These are phyloP conservation scores for Fraxinus baroniana DNA, from an alignment of 305 asterid species.

Conservation along the genomic window DNA sequence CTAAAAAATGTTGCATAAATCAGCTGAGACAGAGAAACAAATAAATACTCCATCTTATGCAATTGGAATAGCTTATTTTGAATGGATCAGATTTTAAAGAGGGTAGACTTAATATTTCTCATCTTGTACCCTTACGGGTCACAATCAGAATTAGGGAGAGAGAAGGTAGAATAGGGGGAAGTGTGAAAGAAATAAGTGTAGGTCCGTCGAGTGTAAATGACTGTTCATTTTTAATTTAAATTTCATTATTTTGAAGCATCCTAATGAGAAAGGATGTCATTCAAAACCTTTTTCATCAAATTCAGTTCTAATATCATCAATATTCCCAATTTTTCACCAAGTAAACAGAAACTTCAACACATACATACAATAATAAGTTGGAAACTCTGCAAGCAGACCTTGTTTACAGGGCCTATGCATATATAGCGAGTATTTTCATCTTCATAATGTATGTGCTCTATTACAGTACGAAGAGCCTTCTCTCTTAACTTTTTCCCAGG, in stretches of 20 bases:
- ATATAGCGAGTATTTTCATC: constrained; percentile 96
- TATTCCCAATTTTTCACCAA: neutral
- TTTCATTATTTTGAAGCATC: neutral
- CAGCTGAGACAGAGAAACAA: neutral
- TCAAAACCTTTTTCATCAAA: neutral
- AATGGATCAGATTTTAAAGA: neutral
- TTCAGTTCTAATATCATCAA: constrained; percentile 3
- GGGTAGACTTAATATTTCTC: neutral
- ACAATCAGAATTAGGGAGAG: neutral
- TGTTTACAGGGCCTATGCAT: constrained; percentile 98
- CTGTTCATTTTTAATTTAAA: constrained; percentile 1
- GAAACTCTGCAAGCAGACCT: constrained; percentile 45
- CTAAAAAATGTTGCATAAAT: constrained; percentile 5
- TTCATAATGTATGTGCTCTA: constrained; percentile 96
- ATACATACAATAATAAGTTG: neutral
- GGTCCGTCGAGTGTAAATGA: constrained; percentile 9
- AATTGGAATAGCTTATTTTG: neutral
- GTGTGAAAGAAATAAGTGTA: neutral
- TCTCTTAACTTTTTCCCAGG: constrained; percentile 94
- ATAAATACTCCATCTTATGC: neutral
- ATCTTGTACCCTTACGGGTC: neutral
- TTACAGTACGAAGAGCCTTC: constrained; percentile 60
- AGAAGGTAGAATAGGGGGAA: neutral
- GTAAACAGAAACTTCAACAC: neutral
- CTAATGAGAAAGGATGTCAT: neutral